A percentile compares a stretch with the other conserved stretches of the same genome.
Conservation (phyloP, 2,329 filamentous ascomycete genomes). For the Colletotrichum endophyticum region DNA sequence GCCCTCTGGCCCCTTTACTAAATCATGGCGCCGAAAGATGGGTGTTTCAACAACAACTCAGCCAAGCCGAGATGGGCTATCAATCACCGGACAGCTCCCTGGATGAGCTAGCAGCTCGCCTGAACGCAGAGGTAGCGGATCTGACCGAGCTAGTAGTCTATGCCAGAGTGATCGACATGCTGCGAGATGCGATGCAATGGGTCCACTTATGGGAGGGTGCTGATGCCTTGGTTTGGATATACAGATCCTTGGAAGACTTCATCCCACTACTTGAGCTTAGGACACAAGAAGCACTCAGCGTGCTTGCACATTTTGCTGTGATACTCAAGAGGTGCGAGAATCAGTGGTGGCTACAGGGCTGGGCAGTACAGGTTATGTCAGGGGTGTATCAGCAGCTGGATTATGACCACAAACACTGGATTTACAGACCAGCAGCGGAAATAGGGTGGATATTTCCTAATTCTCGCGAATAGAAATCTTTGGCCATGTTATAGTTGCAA, state of each 20-base stretch:
- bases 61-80: not conserved
- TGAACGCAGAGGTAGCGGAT: not conserved
- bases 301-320: not conserved
- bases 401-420: not conserved
- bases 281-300: not conserved
- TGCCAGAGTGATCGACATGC: not conserved
- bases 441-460: slow-evolving; percentile 7
- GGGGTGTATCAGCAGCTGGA: not conserved
- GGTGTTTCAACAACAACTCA: not conserved
- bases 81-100: not conserved
- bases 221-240: slow-evolving; percentile 1
- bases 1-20: not conserved
- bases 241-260: not conserved
- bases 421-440: not conserved
- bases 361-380: not conserved
- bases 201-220: not conserved
- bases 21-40: not conserved
- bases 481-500: not conserved
- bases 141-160: not conserved
- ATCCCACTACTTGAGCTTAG: not conserved
- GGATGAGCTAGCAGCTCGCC: not conserved
- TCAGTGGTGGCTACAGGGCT: slow-evolving; percentile 10
- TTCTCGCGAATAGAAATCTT: not conserved
- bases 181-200: not conserved
- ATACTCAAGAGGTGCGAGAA: not conserved